Percentiles rank a stretch among this genome's conserved stretches.
Evolutionary conservation across 768 basidiomycete genomes (phyloP).

Genomic region (Amanita fuliginea): DNA sequence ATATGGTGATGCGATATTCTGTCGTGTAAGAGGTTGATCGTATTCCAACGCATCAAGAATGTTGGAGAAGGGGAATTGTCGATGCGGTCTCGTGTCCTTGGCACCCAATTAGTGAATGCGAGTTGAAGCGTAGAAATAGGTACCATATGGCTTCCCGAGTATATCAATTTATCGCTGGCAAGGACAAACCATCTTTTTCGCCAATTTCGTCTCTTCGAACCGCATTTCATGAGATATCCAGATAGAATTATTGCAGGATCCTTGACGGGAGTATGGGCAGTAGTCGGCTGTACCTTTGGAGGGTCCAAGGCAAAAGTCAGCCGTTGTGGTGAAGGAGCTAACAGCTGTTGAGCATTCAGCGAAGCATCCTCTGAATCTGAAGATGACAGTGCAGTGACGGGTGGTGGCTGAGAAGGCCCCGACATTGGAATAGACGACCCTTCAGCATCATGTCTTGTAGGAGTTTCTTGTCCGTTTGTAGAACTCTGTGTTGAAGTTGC

Average conservation of each 20-base stretch:
- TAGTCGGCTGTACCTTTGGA: slow-evolving; percentile 20
- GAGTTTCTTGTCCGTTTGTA: slow-evolving; percentile 41
- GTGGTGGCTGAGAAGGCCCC: slow-evolving; percentile 32
- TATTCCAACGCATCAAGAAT: slow-evolving; percentile 92
- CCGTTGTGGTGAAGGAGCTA: slow-evolving; percentile 31
- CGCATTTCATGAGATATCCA: slow-evolving; percentile 96
- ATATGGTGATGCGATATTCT: slow-evolving; percentile 29
- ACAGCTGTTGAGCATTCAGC: slow-evolving; percentile 19
- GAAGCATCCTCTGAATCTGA: slow-evolving; percentile 73
- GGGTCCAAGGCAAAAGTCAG: slow-evolving; percentile 32
- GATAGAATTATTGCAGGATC: slow-evolving; percentile 62
- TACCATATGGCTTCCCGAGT: slow-evolving; percentile 94
- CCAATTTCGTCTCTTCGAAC: slow-evolving; percentile 89
- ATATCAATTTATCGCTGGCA: slow-evolving; percentile 79
- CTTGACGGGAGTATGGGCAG: slow-evolving; percentile 40
- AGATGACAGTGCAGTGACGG: slow-evolving; percentile 47
- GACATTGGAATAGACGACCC: slow-evolving; percentile 28
- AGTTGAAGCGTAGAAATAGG: slow-evolving; percentile 15
- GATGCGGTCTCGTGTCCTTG: slow-evolving; percentile 84
- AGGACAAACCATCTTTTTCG: slow-evolving; percentile 95
- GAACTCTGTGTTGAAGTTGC: slow-evolving; percentile 53
- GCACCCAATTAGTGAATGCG: not conserved
- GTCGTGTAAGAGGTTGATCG: slow-evolving; percentile 47
- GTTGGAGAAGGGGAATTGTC: slow-evolving; percentile 72
- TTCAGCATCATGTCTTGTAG: slow-evolving; percentile 14